Evolutionary conservation across 257 asterid genomes (phyloP), one percentile per base, ranked within the genome.

Genomic region (Nicotiana obtusifolia): DNA sequence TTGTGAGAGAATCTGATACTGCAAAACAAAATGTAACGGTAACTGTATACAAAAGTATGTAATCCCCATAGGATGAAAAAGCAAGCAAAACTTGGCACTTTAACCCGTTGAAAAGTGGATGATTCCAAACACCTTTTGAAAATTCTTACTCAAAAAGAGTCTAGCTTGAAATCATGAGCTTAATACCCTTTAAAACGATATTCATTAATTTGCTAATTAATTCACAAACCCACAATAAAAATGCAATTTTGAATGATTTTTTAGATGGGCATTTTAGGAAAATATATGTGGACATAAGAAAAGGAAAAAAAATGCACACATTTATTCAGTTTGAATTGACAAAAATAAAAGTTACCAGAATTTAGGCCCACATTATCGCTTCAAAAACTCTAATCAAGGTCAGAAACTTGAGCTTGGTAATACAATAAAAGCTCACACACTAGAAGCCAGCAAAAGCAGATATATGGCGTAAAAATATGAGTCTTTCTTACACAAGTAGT

Each of bases 51-150:
- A 49, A 80, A 76, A 76, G n/a, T 56, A 76, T 16, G 80, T 17
- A 24, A 47, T 11, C 49, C 53, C 80, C 11, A 7, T 37, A 26
- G 49, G 22, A 76, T 33, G 2, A 64, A 15, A 77, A 77, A 47
- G 83, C 47, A 37, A 80, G 65, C 0, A 67, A 41, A 10, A 28
- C 5, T 37, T 69, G 66, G 7, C 66, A 69, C 78, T 80, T 80
- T 80, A 13, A 80, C 31, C 78, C 64, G 83, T 65, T 80, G 83
- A 30, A 80, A 80, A 80, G 78, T 80, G 10, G 78, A 68, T 33
- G 52, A 9, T 52, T 52, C 30, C 44, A 57, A 59, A 64, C 31
- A 28, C 83, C 33, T 28, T 65, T 30, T 37, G 26, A 5, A 6
- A 15, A 60, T 78, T 64, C 82, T 78, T 35, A 26, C 69, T 33